Evolutionary conservation across 1,139 yeast species (phyloP).

Genomic region (Casaregolazyma lundiana): DNA sequence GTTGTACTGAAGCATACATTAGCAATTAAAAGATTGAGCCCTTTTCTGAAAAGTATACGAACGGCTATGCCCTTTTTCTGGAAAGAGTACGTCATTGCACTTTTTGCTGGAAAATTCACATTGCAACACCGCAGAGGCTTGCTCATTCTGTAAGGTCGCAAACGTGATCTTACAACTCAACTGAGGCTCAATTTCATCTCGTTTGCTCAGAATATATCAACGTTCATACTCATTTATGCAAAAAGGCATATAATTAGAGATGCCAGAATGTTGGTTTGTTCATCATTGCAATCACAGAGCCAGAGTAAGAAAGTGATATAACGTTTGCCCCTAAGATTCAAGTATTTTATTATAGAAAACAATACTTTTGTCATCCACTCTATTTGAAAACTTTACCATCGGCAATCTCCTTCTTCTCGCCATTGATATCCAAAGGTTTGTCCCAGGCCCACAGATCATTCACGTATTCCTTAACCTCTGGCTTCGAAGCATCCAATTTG

Average conservation of each 20-base stretch:
- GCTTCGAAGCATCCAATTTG: slow-evolving; percentile 63
- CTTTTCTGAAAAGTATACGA: too few species aligned
- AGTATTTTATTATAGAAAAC: not conserved
- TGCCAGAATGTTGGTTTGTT: slow-evolving; percentile 29
- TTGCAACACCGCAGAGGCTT: not conserved
- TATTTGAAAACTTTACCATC: slow-evolving; percentile 85
- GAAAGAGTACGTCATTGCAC: not conserved
- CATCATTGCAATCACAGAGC: slow-evolving; percentile 18
- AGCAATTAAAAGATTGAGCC: too few species aligned
- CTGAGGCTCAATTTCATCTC: not conserved
- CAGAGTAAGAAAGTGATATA: not conserved
- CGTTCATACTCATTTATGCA: slow-evolving; percentile 27
- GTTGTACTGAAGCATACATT: too few species aligned
- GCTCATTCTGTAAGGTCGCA: not conserved
- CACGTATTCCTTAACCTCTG: slow-evolving; percentile 63
- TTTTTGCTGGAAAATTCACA: not conserved
- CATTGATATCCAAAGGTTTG: slow-evolving; percentile 62
- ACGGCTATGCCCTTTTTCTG: not conserved
- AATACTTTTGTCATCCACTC: slow-evolving; percentile 12
- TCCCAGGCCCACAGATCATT: slow-evolving; percentile 86
- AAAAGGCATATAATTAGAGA: slow-evolving; percentile 25
- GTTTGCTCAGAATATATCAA: slow-evolving; percentile 10
- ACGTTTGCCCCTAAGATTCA: not conserved
- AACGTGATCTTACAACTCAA: not conserved
- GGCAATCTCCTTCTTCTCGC: slow-evolving; percentile 63